Evolutionary conservation across 2,329 filamentous ascomycete genomes (phyloP), one percentile per base, ranked within the genome.

Genomic region (Fusarium solani-melongenae): DNA sequence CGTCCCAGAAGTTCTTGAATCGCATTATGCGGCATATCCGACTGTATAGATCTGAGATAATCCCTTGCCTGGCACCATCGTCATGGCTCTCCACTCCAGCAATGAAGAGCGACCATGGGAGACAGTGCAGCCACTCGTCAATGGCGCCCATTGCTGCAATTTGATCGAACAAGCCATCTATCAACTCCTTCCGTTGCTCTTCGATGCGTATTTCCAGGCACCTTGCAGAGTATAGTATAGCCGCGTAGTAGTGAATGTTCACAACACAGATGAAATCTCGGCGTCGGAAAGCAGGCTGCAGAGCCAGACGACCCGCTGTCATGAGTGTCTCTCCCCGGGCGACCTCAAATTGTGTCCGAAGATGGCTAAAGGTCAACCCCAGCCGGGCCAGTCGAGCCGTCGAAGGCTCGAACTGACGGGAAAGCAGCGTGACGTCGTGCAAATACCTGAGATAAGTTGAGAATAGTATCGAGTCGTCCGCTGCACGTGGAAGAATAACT

Each of bases 311-410:
- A 0, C 66, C 66, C 2, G 62, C 62, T 12, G 62, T 51, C 62
- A 69, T 62, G 20, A 69, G 66, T 11, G 66, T 69, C 15, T 69
- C 66, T 4, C 62, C 66, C 3, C 57, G 29, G 12, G 66, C 62
- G 24, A 69, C 41, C 22, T 69, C 66, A 12, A 69, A 69, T 39
- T 57, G 46, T 3, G 57, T n/a, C 20, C 57, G 55, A 9, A 69
- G 34, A 9, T 69, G 38, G 3, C 51, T 51, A 3, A 69, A 39
- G 3, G 46, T 62, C 33, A 65, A 33, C 5, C 38, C 49, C 27
- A 58, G 36, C 12, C 38, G 20, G 8, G 31, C 24, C 11, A 36
- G 38, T 5, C 15, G 7, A 20, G 29, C 39, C 6, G 62, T 7
- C 7, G 39, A 29, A 6, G 49, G 44, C 15, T 38, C 11, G 2